phyloP scores from a whole-genome alignment of 2,329 filamentous ascomycete genomes.

The Trichoderma sp. region DNA sequence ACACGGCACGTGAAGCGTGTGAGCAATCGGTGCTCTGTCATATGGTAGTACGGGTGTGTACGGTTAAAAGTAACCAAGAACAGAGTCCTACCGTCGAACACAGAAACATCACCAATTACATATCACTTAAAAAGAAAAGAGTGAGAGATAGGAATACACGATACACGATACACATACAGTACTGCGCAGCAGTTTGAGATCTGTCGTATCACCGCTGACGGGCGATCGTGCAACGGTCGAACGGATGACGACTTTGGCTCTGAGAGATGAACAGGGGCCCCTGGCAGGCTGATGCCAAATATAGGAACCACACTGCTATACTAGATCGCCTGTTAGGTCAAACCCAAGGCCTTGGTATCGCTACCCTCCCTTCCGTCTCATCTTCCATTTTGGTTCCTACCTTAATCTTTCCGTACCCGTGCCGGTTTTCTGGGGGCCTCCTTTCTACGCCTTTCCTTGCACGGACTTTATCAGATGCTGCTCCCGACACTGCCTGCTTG shows the following conservation, averaged over 20 bases:
- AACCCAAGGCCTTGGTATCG: conserved; percentile 30
- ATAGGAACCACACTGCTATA: conserved; percentile 28
- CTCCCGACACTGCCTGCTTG: conserved; percentile 18
- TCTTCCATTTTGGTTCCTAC: conserved; percentile 23
- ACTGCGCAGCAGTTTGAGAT: neutral
- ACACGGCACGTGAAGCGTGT: conserved; percentile 16
- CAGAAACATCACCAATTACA: neutral
- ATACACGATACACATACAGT: too few relatives aligned
- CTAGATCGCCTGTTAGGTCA: conserved; percentile 21
- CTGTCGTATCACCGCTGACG: conserved; percentile 21
- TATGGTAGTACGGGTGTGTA: neutral
- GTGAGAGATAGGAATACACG: neutral
- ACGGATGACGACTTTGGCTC: conserved; percentile 27
- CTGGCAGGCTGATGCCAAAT: conserved; percentile 25
- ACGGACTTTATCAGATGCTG: conserved; percentile 19
- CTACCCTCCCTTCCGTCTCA: conserved; percentile 28
- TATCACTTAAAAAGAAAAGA: neutral
- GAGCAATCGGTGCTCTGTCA: conserved; percentile 21
- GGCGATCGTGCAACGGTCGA: conserved; percentile 28
- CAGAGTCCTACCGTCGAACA: neutral
- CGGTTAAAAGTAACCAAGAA: neutral
- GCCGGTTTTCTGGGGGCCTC: conserved; percentile 18
- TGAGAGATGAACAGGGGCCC: conserved; percentile 7
- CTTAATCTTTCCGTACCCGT: conserved; percentile 21
- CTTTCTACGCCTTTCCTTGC: conserved; percentile 8